Evolutionary conservation across 208 protist genomes (phyloP).

Genomic region (Trypanosoma rangeli): DNA sequence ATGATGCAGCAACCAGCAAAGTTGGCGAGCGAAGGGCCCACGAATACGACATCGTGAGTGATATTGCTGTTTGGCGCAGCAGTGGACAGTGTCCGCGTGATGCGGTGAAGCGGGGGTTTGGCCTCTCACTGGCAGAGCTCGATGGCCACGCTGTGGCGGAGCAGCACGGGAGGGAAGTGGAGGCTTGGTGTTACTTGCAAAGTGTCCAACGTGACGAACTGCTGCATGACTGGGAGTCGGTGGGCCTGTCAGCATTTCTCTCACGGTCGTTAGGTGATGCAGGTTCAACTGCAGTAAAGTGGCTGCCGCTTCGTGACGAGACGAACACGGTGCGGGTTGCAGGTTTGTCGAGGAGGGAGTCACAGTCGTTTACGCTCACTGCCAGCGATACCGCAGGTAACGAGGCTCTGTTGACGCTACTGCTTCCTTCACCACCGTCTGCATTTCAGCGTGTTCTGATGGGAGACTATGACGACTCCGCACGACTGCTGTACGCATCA

Average conservation of each 20-base stretch:
- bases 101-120: slow-evolving; percentile 39
- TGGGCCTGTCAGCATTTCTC: slow-evolving; percentile 25
- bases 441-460: slow-evolving; percentile 17
- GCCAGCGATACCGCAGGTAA: slow-evolving; percentile 15
- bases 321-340: background rate
- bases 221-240: slow-evolving; percentile 14
- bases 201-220: slow-evolving; percentile 6
- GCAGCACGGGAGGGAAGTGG: slow-evolving; percentile 23
- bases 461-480: background rate
- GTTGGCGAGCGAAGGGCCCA: background rate
- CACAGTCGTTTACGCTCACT: slow-evolving; percentile 5
- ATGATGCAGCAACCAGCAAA: background rate
- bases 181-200: slow-evolving; percentile 34
- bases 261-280: slow-evolving; percentile 9
- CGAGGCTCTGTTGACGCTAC: slow-evolving; percentile 7
- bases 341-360: background rate
- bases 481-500: slow-evolving; percentile 2
- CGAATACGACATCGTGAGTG: slow-evolving; percentile 13
- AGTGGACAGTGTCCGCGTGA: slow-evolving; percentile 29
- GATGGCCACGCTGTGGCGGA: slow-evolving; percentile 30
- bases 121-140: slow-evolving; percentile 29
- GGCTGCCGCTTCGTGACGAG: background rate
- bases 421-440: slow-evolving; percentile 2
- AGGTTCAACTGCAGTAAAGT: background rate
- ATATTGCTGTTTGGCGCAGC: slow-evolving; percentile 36